These are phyloP conservation scores for Scytalidium sp. DNA, from an alignment of 2,329 filamentous ascomycete species.

Conservation along the genomic window DNA sequence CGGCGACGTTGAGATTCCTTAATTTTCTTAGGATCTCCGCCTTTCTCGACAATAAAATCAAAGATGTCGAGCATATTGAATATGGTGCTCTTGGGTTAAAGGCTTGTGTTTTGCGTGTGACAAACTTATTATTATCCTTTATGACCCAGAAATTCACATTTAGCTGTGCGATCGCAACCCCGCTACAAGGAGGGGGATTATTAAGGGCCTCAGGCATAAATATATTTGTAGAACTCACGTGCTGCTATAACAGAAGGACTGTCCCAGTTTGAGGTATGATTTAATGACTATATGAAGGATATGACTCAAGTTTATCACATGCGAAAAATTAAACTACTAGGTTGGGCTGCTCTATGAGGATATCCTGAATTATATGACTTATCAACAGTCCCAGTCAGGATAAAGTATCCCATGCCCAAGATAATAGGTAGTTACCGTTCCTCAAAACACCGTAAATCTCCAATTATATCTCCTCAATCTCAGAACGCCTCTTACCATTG, in stretches of 20 bases:
- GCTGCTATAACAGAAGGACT: no score
- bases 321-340: no score
- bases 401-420: neutral
- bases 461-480: neutral
- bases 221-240: neutral
- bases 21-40: conserved; percentile 88
- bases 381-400: neutral
- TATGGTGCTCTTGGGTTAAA: conserved; percentile 1
- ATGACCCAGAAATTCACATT: neutral
- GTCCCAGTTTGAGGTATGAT: no score
- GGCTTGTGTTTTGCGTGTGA: neutral
- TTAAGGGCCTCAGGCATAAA: neutral
- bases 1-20: conserved; percentile 86
- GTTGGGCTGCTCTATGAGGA: no score
- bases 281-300: no score
- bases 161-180: neutral
- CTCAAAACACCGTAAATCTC: neutral
- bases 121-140: neutral
- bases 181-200: neutral
- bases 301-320: no score
- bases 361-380: neutral
- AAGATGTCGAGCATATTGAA: conserved; percentile 68
- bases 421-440: neutral
- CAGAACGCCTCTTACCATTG: neutral
- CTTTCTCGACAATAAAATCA: conserved; percentile 81